Evolutionary conservation across 306 rosid species (phyloP).

Genomic region (Echinosophora koreensis): DNA sequence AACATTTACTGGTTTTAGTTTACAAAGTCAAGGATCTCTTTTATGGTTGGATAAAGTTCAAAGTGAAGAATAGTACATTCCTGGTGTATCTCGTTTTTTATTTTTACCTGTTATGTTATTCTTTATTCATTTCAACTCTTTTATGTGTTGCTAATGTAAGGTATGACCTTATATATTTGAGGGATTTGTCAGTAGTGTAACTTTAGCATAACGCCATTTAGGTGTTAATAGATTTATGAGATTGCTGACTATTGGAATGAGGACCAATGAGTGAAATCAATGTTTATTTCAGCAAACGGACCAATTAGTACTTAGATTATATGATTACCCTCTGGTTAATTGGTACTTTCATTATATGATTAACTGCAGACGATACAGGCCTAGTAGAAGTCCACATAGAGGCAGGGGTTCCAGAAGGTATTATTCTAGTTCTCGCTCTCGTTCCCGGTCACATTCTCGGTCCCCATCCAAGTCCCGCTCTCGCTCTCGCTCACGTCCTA

Average conservation of each 20-base stretch:
- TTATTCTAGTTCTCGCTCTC: constrained; percentile 63
- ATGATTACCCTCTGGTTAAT: constrained; percentile 10
- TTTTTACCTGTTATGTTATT: constrained; percentile 8
- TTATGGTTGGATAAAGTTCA: background rate
- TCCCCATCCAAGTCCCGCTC: constrained; percentile 54
- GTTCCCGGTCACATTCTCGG: constrained; percentile 52
- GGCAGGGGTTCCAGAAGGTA: constrained; percentile 77
- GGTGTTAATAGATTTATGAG: constrained; percentile 6
- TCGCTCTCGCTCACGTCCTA: no score
- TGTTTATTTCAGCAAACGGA: constrained; percentile 7
- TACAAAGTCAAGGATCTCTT: background rate
- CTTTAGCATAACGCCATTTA: background rate
- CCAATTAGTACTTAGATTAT: constrained; percentile 17
- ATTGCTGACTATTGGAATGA: background rate
- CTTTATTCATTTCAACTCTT: constrained; percentile 4
- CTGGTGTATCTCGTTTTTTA: background rate
- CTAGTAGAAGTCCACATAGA: constrained; percentile 85
- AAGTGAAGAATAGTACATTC: background rate
- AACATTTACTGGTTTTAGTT: background rate
- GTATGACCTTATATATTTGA: background rate
- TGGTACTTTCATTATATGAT: constrained; percentile 26
- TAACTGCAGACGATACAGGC: constrained; percentile 71
- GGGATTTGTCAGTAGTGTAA: constrained; percentile 13
- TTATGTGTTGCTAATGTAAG: background rate
- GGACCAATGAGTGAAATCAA: background rate